phyloP scores from a whole-genome alignment of 1,139 yeast species.

The Protomyces gravidus region DNA sequence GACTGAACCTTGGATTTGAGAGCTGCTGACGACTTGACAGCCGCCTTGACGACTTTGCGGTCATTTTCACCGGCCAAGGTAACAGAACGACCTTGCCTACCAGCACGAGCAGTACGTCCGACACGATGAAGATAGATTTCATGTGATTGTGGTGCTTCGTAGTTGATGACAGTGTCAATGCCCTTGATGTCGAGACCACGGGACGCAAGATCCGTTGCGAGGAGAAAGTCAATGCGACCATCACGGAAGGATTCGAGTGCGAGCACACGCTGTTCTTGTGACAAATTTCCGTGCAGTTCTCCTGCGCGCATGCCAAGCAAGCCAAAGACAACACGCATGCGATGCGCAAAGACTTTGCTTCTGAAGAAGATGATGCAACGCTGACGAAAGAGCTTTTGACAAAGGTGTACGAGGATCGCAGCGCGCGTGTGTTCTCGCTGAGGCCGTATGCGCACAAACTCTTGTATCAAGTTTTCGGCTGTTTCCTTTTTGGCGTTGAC shows the following conservation, averaged over 20 bases:
- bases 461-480: constrained; percentile 79
- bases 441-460: constrained; percentile 79
- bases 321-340: constrained; percentile 77
- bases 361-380: constrained; percentile 87
- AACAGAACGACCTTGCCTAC: constrained; percentile 87
- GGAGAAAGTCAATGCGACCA: constrained; percentile 73
- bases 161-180: constrained; percentile 88
- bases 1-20: constrained; percentile 57
- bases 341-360: constrained; percentile 85
- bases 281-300: constrained; percentile 87
- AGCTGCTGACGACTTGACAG: constrained; percentile 60
- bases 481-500: constrained; percentile 95
- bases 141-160: constrained; percentile 88
- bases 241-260: constrained; percentile 78
- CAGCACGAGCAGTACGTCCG: constrained; percentile 99
- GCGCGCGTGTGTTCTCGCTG: constrained; percentile 81
- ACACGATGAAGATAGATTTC: constrained; percentile 94
- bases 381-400: constrained; percentile 60
- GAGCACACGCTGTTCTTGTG: constrained; percentile 90
- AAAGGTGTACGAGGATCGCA: constrained; percentile 52
- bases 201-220: constrained; percentile 97
- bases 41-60: constrained; percentile 80
- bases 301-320: constrained; percentile 80
- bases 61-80: constrained; percentile 94
- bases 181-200: constrained; percentile 99